A percentile compares a stretch with the other conserved stretches of the same genome.
phyloP scores from a whole-genome alignment of 306 rosid species.

The Vachellia collinsii region DNA sequence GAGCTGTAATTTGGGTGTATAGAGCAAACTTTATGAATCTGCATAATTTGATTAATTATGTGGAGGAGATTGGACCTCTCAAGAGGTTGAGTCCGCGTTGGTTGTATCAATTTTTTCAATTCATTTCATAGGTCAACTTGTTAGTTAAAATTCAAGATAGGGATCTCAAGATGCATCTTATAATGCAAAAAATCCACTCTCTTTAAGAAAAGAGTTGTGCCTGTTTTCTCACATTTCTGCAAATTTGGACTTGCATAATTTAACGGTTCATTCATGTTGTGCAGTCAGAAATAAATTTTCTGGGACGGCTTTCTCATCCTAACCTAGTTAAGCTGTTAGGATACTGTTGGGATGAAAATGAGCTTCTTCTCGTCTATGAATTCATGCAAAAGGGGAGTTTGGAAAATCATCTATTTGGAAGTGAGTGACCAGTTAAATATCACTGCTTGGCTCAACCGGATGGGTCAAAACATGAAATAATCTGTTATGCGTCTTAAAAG shows the following conservation, averaged over 20 bases:
- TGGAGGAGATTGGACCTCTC: neutral
- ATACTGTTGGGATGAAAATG: slow-evolving; percentile 80
- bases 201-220: neutral
- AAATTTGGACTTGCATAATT: neutral
- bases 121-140: neutral
- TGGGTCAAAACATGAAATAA: slow-evolving; percentile 19
- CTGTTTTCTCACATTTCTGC: slow-evolving; percentile 16
- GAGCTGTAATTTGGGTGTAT: neutral
- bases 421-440: slow-evolving; percentile 50
- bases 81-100: neutral
- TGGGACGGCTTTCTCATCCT: slow-evolving; percentile 89
- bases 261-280: slow-evolving; percentile 35
- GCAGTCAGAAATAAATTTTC: slow-evolving; percentile 91
- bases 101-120: neutral
- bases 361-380: slow-evolving; percentile 83
- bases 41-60: neutral
- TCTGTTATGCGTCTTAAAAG: slow-evolving; percentile 17
- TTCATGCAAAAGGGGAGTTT: slow-evolving; percentile 95
- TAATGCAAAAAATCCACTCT: neutral
- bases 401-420: slow-evolving; percentile 94
- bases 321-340: slow-evolving; percentile 90
- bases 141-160: neutral
- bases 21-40: neutral
- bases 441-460: slow-evolving; percentile 4
- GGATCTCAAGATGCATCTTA: neutral